Conservation (phyloP, 2,329 filamentous ascomycete species). For the Mycocentrospora acerina region DNA sequence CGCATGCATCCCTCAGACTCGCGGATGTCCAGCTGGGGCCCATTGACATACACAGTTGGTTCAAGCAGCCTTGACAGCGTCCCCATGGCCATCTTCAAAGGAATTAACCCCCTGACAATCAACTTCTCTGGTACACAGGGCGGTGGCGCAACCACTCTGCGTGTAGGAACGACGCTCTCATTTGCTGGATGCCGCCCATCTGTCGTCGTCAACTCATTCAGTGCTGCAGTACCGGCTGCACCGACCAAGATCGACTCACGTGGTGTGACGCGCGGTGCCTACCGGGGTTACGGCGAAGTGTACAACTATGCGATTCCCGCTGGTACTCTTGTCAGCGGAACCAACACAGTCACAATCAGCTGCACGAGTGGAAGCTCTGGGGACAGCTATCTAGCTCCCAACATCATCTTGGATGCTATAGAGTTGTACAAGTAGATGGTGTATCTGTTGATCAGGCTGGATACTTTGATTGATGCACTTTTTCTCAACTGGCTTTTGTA, state of each 20-base stretch:
- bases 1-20: conserved; percentile 69
- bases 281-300: conserved; percentile 64
- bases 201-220: conserved; percentile 59
- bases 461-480: no score
- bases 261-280: conserved; percentile 66
- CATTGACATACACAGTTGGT: conserved; percentile 63
- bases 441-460: no score
- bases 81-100: conserved; percentile 67
- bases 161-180: conserved; percentile 65
- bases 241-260: conserved; percentile 65
- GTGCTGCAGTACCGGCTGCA: conserved; percentile 51
- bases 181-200: conserved; percentile 62
- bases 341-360: conserved; percentile 63
- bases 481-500: no score
- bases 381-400: conserved; percentile 58
- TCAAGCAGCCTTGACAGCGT: conserved; percentile 55
- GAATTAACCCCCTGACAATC: conserved; percentile 63
- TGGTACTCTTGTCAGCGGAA: conserved; percentile 60
- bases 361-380: conserved; percentile 62
- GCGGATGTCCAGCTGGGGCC: conserved; percentile 64
- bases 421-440: conserved; percentile 36
- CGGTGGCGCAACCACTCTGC: conserved; percentile 58
- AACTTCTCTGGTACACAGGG: conserved; percentile 59
- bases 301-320: conserved; percentile 63
- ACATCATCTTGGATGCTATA: conserved; percentile 45